Conservation (phyloP, 2,329 filamentous ascomycete genomes). For the Pyrenochaeta sp. region DNA sequence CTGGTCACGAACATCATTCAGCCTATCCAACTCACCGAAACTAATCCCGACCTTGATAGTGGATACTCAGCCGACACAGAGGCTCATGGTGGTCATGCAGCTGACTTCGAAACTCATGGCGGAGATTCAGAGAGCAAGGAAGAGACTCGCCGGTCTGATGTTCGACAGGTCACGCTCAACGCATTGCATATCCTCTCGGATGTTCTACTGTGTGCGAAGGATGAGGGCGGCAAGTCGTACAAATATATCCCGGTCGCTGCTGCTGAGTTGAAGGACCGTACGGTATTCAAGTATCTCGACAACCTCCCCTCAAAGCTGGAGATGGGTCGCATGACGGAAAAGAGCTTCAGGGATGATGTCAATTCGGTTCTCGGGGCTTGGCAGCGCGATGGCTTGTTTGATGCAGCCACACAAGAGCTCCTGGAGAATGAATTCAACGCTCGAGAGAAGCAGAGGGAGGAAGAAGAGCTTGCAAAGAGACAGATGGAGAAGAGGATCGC, state of each 20-base stretch:
- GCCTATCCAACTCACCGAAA: slow-evolving; percentile 76
- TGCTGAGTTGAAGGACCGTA: slow-evolving; percentile 69
- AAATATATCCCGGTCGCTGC: slow-evolving; percentile 85
- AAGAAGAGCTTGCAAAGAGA: slow-evolving; percentile 72
- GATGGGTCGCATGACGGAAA: slow-evolving; percentile 82
- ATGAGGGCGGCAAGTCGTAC: slow-evolving; percentile 61
- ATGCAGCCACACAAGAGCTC: slow-evolving; percentile 34
- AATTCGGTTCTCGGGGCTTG: slow-evolving; percentile 44
- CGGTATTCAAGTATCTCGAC: slow-evolving; percentile 78
- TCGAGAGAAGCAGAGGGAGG: slow-evolving; percentile 49
- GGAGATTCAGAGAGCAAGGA: slow-evolving; percentile 29
- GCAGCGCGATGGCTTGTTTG: slow-evolving; percentile 42
- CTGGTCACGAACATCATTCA: slow-evolving; percentile 81
- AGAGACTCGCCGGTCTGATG: slow-evolving; percentile 26
- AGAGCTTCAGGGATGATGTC: slow-evolving; percentile 52
- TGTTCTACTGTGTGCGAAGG: slow-evolving; percentile 70
- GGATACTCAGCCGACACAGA: slow-evolving; percentile 73
- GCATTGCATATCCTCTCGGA: slow-evolving; percentile 83
- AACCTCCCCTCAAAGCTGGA: slow-evolving; percentile 72
- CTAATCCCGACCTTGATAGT: slow-evolving; percentile 63
- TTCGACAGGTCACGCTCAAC: slow-evolving; percentile 46
- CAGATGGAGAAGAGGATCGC: slow-evolving; percentile 61
- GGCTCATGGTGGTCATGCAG: slow-evolving; percentile 49
- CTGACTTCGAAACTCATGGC: slow-evolving; percentile 63
- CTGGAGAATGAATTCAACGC: slow-evolving; percentile 40